phyloP scores from a whole-genome alignment of 2,329 filamentous ascomycete species.

The Ilyonectria robusta region DNA sequence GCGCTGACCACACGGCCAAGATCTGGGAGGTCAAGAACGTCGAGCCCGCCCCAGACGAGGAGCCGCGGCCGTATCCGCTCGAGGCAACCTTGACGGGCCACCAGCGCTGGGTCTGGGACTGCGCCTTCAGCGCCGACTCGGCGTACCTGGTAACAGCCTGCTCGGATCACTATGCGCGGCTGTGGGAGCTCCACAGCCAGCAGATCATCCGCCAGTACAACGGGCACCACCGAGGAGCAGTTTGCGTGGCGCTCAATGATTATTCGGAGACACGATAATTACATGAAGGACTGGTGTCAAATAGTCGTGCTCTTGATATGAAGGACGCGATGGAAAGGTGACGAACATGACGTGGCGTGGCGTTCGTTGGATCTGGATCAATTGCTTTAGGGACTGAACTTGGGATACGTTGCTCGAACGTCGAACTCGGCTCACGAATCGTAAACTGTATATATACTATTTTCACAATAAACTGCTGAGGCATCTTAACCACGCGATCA shows the following conservation, averaged over 20 bases:
- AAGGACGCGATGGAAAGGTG: not conserved
- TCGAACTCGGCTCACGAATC: not conserved
- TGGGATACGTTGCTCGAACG: not conserved
- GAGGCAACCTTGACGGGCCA: slow-evolving; percentile 91
- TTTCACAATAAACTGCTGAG: not conserved
- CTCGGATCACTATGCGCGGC: slow-evolving; percentile 90
- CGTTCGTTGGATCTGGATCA: slow-evolving; percentile 41
- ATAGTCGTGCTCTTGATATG: not conserved
- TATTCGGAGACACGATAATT: slow-evolving; percentile 72
- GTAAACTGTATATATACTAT: slow-evolving; percentile 3
- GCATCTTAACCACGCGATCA: not conserved
- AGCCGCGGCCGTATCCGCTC: slow-evolving; percentile 77
- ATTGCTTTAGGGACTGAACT: slow-evolving; percentile 14
- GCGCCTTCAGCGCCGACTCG: slow-evolving; percentile 92
- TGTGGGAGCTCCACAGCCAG: slow-evolving; percentile 91
- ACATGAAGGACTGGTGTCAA: not conserved
- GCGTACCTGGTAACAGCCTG: slow-evolving; percentile 95
- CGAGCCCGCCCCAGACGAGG: slow-evolving; percentile 61
- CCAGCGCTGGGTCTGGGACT: slow-evolving; percentile 98
- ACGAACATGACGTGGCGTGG: slow-evolving; percentile 29
- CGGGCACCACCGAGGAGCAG: slow-evolving; percentile 90
- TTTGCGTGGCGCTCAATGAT: slow-evolving; percentile 94
- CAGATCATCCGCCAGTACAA: slow-evolving; percentile 96
- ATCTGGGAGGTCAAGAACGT: slow-evolving; percentile 92
- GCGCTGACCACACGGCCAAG: slow-evolving; percentile 92